Evolutionary conservation across 768 basidiomycete species (phyloP).

Genomic region (Dendrothele bispora): DNA sequence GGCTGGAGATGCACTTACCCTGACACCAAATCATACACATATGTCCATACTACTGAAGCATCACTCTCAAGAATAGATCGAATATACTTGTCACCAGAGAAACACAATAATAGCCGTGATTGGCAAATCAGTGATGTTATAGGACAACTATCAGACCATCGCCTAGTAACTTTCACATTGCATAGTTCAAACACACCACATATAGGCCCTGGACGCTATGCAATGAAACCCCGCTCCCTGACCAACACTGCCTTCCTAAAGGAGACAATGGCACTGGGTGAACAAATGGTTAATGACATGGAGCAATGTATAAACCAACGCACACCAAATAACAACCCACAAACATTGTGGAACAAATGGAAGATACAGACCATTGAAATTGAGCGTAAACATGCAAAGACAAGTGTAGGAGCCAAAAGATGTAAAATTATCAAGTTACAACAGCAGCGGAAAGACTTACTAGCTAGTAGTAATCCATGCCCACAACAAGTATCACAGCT

Average conservation of each 20-base stretch:
- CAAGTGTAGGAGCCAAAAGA: too few relatives aligned
- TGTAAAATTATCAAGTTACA: too few relatives aligned
- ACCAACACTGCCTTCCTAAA: slow-evolving; percentile 10
- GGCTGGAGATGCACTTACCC: slow-evolving; percentile 31
- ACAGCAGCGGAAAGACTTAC: too few relatives aligned
- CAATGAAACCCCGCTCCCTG: slow-evolving; percentile 17
- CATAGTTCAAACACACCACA: slow-evolving; percentile 18
- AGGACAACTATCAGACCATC: slow-evolving; percentile 32
- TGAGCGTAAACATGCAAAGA: too few relatives aligned
- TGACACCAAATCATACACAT: slow-evolving; percentile 23
- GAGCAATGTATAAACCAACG: slow-evolving; percentile 3
- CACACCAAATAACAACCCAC: slow-evolving; percentile 9
- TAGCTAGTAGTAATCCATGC: too few relatives aligned
- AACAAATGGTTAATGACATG: slow-evolving; percentile 4
- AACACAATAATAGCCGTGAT: slow-evolving; percentile 12
- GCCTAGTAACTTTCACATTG: slow-evolving; percentile 23
- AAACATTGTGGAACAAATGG: slow-evolving; percentile 7
- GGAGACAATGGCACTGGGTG: neutral
- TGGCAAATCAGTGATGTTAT: slow-evolving; percentile 26
- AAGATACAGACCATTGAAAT: too few relatives aligned
- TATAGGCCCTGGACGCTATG: slow-evolving; percentile 34
- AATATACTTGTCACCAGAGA: slow-evolving; percentile 25
- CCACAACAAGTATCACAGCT: too few relatives aligned
- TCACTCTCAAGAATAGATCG: slow-evolving; percentile 33
- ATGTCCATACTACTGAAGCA: slow-evolving; percentile 9